Conservation (phyloP, 345 rosid species). For the Eucalyptus caleyi region DNA sequence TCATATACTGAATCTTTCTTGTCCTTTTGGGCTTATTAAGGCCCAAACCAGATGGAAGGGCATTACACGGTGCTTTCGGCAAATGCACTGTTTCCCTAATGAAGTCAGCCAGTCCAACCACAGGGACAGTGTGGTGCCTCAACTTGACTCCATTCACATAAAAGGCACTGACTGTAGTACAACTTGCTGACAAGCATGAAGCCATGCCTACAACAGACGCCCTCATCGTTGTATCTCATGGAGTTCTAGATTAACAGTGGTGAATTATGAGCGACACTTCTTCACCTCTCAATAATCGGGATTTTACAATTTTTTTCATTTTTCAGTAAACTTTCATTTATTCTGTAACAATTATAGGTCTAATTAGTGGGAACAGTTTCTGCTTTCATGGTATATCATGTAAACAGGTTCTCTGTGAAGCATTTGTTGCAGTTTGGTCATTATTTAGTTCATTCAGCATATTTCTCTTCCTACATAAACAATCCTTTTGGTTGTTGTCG, state of each 20-base stretch:
- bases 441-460: not conserved
- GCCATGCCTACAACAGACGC: not conserved
- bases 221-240: not conserved
- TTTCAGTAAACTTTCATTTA: not conserved
- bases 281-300: not conserved
- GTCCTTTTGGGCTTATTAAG: not conserved
- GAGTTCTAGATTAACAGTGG: not conserved
- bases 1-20: not conserved
- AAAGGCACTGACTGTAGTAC: not conserved
- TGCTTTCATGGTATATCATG: not conserved
- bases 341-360: not conserved
- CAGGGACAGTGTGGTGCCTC: not conserved
- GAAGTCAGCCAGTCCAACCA: not conserved
- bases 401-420: not conserved
- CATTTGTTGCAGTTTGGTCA: not conserved
- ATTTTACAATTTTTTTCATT: not conserved
- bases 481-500: not conserved
- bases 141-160: not conserved
- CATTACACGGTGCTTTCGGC: not conserved
- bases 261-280: not conserved
- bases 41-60: not conserved
- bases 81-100: not conserved
- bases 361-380: not conserved
- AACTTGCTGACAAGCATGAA: not conserved
- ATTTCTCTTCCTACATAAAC: not conserved